A percentile compares a stretch with the other conserved stretches of the same genome.
These are phyloP conservation scores for Camelina hispida DNA, from an alignment of 345 rosid genomes.

Conservation along the genomic window DNA sequence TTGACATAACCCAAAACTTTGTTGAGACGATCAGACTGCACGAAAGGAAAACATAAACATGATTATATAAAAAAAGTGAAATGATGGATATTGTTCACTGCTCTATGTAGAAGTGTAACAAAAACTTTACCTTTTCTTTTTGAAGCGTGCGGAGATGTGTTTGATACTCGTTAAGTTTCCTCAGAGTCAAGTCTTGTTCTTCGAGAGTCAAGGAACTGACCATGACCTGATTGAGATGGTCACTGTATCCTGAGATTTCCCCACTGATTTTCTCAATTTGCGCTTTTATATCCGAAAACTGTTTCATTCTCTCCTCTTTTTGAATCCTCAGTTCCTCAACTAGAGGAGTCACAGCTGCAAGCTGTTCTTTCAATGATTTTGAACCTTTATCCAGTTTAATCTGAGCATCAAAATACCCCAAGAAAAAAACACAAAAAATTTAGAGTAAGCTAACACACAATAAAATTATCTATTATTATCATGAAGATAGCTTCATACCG, in stretches of 20 bases:
- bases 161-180: conserved; percentile 86
- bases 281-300: conserved; percentile 68
- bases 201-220: conserved; percentile 55
- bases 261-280: conserved; percentile 85
- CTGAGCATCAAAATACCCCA: conserved; percentile 47
- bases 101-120: not conserved
- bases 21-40: conserved; percentile 90
- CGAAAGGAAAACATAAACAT: conserved; percentile 27
- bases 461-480: not conserved
- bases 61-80: not conserved
- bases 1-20: conserved; percentile 79
- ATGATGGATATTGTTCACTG: not conserved
- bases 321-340: conserved; percentile 77
- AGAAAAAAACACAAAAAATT: not conserved
- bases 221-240: conserved; percentile 47
- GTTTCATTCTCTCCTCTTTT: conserved; percentile 81
- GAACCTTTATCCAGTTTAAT: conserved; percentile 59
- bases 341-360: conserved; percentile 74
- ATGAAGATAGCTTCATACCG: conserved; percentile 46
- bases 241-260: conserved; percentile 76
- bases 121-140: conserved; percentile 71
- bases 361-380: conserved; percentile 73
- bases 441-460: not conserved
- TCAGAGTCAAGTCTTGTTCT: conserved; percentile 80
- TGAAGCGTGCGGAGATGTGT: conserved; percentile 79